phyloP scores from a whole-genome alignment of 306 rosid genomes.

The Albizia julibrissin region DNA sequence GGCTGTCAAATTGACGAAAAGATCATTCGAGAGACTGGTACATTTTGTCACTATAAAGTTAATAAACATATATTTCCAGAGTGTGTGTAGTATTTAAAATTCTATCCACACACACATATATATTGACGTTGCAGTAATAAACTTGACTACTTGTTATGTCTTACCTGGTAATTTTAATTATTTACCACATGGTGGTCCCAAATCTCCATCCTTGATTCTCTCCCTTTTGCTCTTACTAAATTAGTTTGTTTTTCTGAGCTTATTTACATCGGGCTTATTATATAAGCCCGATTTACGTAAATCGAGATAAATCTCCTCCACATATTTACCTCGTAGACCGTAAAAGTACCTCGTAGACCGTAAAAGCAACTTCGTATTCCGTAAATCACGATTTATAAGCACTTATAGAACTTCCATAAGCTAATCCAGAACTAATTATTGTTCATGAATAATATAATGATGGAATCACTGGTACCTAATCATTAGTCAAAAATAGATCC shows the following conservation, averaged over 20 bases:
- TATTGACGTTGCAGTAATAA: background rate
- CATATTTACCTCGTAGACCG: too few relatives aligned
- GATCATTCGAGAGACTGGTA: slow-evolving; percentile 77
- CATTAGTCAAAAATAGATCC: background rate
- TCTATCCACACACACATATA: background rate
- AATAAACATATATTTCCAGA: background rate
- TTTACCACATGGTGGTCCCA: background rate
- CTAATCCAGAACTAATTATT: too few relatives aligned
- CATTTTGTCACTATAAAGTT: background rate
- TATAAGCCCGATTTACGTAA: too few relatives aligned
- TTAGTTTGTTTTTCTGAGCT: too few relatives aligned
- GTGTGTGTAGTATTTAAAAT: background rate
- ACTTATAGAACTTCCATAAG: too few relatives aligned
- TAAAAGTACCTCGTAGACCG: too few relatives aligned
- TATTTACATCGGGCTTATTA: too few relatives aligned
- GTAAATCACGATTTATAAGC: too few relatives aligned
- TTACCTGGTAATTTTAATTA: background rate
- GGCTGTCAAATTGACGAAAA: slow-evolving; percentile 69
- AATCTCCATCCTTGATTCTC: background rate
- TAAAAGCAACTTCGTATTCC: too few relatives aligned
- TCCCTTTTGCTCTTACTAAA: background rate
- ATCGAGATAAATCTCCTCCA: too few relatives aligned
- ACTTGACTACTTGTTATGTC: background rate
- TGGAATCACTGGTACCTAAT: background rate
- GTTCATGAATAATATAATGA: background rate